Percentiles rank a stretch among this genome's conserved stretches.
Conservation (phyloP, 345 rosid species). For the Bruguiera gymnorhiza region DNA sequence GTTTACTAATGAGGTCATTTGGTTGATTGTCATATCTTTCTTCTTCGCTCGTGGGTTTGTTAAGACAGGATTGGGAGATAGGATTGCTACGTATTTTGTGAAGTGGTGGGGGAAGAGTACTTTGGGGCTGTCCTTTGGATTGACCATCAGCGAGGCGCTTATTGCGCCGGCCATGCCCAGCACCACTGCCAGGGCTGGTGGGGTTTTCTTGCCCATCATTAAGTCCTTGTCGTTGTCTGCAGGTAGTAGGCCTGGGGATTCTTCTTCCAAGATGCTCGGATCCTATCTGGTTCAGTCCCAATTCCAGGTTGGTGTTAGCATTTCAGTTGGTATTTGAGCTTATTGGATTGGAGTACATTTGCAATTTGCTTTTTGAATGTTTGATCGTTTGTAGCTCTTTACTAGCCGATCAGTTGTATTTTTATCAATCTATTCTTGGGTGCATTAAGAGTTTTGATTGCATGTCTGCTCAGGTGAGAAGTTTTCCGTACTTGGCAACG, state of each 20-base stretch:
- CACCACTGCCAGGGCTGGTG: constrained; percentile 94
- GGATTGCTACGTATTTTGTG: constrained; percentile 92
- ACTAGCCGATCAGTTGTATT: background rate
- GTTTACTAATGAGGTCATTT: constrained; percentile 86
- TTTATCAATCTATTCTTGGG: too few species aligned
- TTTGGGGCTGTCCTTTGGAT: constrained; percentile 83
- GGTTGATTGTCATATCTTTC: constrained; percentile 96
- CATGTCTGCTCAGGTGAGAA: too few species aligned
- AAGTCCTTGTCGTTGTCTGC: constrained; percentile 75
- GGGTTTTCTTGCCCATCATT: constrained; percentile 88
- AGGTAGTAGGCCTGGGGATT: constrained; percentile 75
- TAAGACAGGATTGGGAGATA: constrained; percentile 86
- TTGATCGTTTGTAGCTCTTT: background rate
- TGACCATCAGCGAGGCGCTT: constrained; percentile 79
- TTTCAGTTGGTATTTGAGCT: background rate
- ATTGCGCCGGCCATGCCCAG: constrained; percentile 98
- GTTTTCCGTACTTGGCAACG: too few species aligned
- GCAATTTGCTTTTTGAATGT: background rate
- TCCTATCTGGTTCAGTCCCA: constrained; percentile 77
- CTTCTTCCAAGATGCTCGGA: constrained; percentile 72
- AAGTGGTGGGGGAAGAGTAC: constrained; percentile 93
- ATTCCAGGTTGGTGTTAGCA: constrained; percentile 56
- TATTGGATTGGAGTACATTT: background rate
- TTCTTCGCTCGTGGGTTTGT: constrained; percentile 98
- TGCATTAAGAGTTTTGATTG: too few species aligned